These are phyloP conservation scores for Aspergillus texensis DNA, from an alignment of 2,329 filamentous ascomycete species.

Conservation along the genomic window DNA sequence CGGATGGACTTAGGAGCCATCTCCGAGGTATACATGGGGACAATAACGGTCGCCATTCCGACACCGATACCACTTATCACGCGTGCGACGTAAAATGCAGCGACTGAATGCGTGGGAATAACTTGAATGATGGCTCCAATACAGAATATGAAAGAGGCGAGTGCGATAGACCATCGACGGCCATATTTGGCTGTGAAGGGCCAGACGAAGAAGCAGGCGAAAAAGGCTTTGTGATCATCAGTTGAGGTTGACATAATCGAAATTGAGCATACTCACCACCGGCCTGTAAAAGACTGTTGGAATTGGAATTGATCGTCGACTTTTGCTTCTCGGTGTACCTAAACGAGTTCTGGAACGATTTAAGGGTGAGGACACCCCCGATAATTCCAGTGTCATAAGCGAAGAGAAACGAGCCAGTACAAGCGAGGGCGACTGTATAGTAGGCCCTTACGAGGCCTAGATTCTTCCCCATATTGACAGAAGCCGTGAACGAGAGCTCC, in stretches of 20 bases:
- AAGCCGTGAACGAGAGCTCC: neutral
- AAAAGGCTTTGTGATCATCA: conserved; percentile 42
- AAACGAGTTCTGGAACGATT: conserved; percentile 47
- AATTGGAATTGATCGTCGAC: conserved; percentile 49
- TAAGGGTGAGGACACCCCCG: conserved; percentile 49
- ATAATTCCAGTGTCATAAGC: conserved; percentile 39
- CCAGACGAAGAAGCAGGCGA: conserved; percentile 53
- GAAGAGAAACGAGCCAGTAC: conserved; percentile 29
- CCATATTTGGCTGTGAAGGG: conserved; percentile 50
- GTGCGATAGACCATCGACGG: conserved; percentile 48
- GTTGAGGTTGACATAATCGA: neutral
- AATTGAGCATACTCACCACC: conserved; percentile 31
- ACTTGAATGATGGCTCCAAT: conserved; percentile 49
- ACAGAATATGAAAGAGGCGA: conserved; percentile 45
- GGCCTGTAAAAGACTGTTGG: conserved; percentile 53
- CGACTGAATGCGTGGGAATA: conserved; percentile 49
- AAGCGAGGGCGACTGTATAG: conserved; percentile 10
- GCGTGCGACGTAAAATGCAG: conserved; percentile 50
- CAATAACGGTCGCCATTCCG: conserved; percentile 47
- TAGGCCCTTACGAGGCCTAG: conserved; percentile 9
- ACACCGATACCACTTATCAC: conserved; percentile 52
- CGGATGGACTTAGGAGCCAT: conserved; percentile 48
- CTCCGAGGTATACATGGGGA: conserved; percentile 46
- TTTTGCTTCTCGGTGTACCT: conserved; percentile 39
- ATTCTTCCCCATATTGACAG: conserved; percentile 6